These are phyloP conservation scores for Sclerospora graminicola DNA, from an alignment of 352 stramenopile genomes.

Conservation along the genomic window DNA sequence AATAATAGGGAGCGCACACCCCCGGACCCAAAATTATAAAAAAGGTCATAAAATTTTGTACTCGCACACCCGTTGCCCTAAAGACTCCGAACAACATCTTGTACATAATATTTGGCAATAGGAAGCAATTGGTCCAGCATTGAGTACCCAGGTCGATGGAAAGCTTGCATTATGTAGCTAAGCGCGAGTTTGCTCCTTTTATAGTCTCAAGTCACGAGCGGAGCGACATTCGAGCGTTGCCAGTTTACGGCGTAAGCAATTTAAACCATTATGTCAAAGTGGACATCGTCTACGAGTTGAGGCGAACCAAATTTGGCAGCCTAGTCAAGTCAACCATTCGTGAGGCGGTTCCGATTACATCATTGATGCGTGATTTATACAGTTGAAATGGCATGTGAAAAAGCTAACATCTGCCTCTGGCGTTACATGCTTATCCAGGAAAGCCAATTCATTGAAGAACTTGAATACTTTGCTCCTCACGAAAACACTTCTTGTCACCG, in stretches of 20 bases:
- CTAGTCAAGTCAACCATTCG: too few species aligned
- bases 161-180: conserved; percentile 73
- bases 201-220: conserved; percentile 38
- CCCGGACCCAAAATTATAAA: too few species aligned
- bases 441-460: too few species aligned
- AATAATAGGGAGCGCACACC: too few species aligned
- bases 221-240: too few species aligned
- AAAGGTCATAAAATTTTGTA: too few species aligned
- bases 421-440: conserved; percentile 8
- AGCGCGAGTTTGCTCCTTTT: conserved; percentile 62
- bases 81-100: too few species aligned
- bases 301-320: conserved; percentile 24
- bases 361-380: conserved; percentile 23
- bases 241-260: conserved; percentile 47
- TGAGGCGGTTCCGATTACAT: conserved; percentile 14
- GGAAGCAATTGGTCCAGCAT: conserved; percentile 84
- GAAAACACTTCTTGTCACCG: conserved; percentile 28
- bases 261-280: conserved; percentile 22
- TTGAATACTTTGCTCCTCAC: conserved; percentile 8
- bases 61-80: too few species aligned
- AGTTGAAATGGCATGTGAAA: neutral
- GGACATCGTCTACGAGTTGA: conserved; percentile 34
- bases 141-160: conserved; percentile 77
- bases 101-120: conserved; percentile 85
- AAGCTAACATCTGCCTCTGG: neutral